Evolutionary conservation across 768 basidiomycete species (phyloP).

Genomic region (Leucocoprinus leucothites): DNA sequence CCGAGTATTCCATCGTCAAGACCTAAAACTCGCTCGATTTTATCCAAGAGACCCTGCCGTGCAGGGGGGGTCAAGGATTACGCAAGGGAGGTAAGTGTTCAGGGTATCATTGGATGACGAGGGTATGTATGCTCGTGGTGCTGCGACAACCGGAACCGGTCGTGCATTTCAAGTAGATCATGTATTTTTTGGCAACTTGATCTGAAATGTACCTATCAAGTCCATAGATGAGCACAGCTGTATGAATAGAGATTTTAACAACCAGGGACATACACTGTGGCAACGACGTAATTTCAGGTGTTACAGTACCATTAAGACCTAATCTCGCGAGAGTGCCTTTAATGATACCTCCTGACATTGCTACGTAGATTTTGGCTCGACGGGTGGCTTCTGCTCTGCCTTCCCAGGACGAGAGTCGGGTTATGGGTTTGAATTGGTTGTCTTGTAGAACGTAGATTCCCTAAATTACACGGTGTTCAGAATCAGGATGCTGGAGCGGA

Average conservation of each 20-base stretch:
- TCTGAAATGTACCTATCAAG: conserved; percentile 72
- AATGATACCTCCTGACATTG: conserved; percentile 81
- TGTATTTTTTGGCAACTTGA: conserved; percentile 68
- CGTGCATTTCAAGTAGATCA: conserved; percentile 7
- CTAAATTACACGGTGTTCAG: conserved; percentile 32
- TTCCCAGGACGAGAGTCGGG: conserved; percentile 77
- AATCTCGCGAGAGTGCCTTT: conserved; percentile 78
- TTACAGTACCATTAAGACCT: conserved; percentile 72
- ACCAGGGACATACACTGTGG: conserved; percentile 75
- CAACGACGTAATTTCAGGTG: conserved; percentile 73
- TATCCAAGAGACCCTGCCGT: too few relatives aligned
- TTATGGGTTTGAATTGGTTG: conserved; percentile 82
- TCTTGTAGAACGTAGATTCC: conserved; percentile 94
- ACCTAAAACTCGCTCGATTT: too few relatives aligned
- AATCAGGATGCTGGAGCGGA: neutral
- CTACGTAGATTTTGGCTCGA: conserved; percentile 74
- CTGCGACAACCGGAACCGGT: neutral
- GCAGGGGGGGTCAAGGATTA: too few relatives aligned
- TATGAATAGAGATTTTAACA: too few relatives aligned
- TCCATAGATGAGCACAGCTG: too few relatives aligned
- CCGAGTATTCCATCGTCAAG: too few relatives aligned
- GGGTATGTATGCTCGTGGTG: too few relatives aligned
- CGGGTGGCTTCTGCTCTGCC: conserved; percentile 71
- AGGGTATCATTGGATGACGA: too few relatives aligned
- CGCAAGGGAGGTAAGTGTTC: too few relatives aligned